These are phyloP conservation scores for Polytrichum formosum DNA, from an alignment of 225 moss, liverwort and hornwort species.

Conservation along the genomic window DNA sequence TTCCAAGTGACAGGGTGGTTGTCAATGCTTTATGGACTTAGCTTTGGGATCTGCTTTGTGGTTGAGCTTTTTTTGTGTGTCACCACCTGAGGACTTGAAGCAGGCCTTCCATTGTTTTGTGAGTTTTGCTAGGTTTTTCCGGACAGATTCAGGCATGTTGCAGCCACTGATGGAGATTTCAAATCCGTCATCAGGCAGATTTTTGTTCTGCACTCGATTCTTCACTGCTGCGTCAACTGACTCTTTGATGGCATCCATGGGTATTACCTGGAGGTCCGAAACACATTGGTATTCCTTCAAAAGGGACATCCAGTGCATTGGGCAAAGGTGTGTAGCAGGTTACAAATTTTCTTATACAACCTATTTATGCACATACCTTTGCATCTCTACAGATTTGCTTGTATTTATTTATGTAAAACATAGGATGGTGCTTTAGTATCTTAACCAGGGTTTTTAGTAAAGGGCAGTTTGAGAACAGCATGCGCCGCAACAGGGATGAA, in stretches of 20 bases:
- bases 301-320: background rate
- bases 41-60: no score
- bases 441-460: slow-evolving; percentile 46
- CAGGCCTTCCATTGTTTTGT: slow-evolving; percentile 15
- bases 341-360: no score
- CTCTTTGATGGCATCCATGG: slow-evolving; percentile 13
- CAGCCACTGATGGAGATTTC: slow-evolving; percentile 21
- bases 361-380: no score
- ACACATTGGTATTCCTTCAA: background rate
- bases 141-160: slow-evolving; percentile 12
- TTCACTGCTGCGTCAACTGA: slow-evolving; percentile 7
- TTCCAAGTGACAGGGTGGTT: no score
- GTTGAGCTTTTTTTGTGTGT: no score
- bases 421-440: background rate
- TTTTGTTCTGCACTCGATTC: background rate
- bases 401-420: no score
- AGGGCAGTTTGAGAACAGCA: slow-evolving; percentile 61
- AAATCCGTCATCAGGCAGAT: slow-evolving; percentile 5
- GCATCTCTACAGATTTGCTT: no score
- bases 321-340: no score
- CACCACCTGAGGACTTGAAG: slow-evolving; percentile 6
- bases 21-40: no score
- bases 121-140: slow-evolving; percentile 5
- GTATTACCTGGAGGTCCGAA: slow-evolving; percentile 6
- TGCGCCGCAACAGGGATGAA: slow-evolving; percentile 50